Base-by-base conservation (phyloP, 768 basidiomycete genomes). In the Mycena capillaripes region DNA sequence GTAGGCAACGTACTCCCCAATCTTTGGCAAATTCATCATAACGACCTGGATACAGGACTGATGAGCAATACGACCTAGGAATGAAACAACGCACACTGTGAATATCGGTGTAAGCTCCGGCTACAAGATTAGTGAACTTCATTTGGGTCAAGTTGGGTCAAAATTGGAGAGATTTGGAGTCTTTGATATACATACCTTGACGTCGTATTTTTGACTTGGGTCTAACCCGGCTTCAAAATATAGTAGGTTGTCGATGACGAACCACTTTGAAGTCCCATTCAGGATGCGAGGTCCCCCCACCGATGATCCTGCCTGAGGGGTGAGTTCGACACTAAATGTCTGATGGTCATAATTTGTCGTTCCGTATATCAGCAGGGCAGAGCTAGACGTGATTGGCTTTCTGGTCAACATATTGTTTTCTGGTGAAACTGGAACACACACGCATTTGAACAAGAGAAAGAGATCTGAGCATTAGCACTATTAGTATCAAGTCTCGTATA, bases 191-290 rank as follows among this genome's bases (percentile, higher is more conserved):
- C n/a, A n/a, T n/a, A n/a, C n/a, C n/a, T n/a, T n/a, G n/a, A n/a
- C n/a, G n/a, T n/a, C n/a, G 44, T 78, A 78, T 14, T 44, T 67
- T 50, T 68, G 61, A 12, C 36, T 63, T 5, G 71, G 62, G 50
- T 78, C 75, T 69, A 78, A n/a, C 7, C 72, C 77, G 38, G 59
- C 50, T 57, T 78, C 76, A 17, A 30, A 78, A 30, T 66, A 78
- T 29, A 76, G 3, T 3, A 76, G 55, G 46, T 75, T 71, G 59
- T 75, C 63, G 9, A 76, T 52, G 10, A 71, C 76, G 21, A 78
- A 76, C 77, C 77, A 78, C 32, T 73, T 72, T 2, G 76, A 75
- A 10, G 75, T 76, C 17, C 59, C 76, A 38, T 78, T 78, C 50
- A 78, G 74, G 40, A 71, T 71, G 3, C 70, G 76, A 9, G 65